These are phyloP conservation scores for Talaromyces sp. DNA, from an alignment of 2,329 filamentous ascomycete genomes.

Conservation along the genomic window DNA sequence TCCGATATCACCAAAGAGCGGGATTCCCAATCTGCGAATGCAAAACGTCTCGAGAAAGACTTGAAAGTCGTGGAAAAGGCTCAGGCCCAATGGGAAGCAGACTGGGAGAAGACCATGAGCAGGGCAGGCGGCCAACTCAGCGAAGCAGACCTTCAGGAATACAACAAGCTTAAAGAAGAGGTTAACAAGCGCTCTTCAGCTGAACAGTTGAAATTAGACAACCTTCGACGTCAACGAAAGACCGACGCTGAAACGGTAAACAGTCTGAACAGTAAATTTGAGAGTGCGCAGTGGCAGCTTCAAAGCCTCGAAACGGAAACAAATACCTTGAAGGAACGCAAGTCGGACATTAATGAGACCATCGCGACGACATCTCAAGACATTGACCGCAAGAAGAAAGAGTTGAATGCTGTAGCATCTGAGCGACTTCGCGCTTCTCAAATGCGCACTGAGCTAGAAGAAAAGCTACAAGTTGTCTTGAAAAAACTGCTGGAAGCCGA, in stretches of 20 bases:
- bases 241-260: slow-evolving; percentile 88
- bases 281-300: slow-evolving; percentile 67
- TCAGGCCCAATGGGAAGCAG: slow-evolving; percentile 78
- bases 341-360: slow-evolving; percentile 55
- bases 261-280: slow-evolving; percentile 82
- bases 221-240: slow-evolving; percentile 81
- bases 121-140: slow-evolving; percentile 82
- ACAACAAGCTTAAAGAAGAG: slow-evolving; percentile 76
- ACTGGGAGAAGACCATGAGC: slow-evolving; percentile 79
- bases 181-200: slow-evolving; percentile 76
- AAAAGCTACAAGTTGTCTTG: slow-evolving; percentile 78
- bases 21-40: slow-evolving; percentile 62
- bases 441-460: slow-evolving; percentile 80
- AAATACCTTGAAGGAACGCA: slow-evolving; percentile 63
- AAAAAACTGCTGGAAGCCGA: slow-evolving; percentile 80
- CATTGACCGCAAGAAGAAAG: slow-evolving; percentile 85
- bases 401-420: slow-evolving; percentile 78
- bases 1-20: slow-evolving; percentile 70
- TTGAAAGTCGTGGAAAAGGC: slow-evolving; percentile 83
- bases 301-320: slow-evolving; percentile 71
- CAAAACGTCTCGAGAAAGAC: slow-evolving; percentile 73
- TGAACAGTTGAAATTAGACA: slow-evolving; percentile 78
- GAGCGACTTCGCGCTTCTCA: slow-evolving; percentile 77
- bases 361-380: slow-evolving; percentile 67
- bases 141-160: slow-evolving; percentile 81